A percentile compares a stretch with the other conserved stretches of the same genome.
Evolutionary conservation across 2,329 filamentous ascomycete species (phyloP).

Genomic region (Aureobasidium sp.): DNA sequence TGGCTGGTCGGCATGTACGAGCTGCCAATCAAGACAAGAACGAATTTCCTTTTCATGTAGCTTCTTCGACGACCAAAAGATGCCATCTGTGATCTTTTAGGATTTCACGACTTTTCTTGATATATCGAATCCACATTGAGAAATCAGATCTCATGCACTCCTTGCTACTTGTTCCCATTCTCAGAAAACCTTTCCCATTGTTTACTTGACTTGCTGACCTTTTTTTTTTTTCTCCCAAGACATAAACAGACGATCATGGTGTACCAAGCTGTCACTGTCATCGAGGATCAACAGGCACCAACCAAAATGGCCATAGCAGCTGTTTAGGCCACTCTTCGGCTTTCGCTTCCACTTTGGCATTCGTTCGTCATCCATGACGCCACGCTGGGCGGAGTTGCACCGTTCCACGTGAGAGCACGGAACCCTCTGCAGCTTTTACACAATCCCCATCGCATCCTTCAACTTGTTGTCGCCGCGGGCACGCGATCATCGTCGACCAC

Average conservation of each 20-base stretch:
- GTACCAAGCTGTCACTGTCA: not conserved
- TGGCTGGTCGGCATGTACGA: not conserved
- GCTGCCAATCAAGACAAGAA: not conserved
- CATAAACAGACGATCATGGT: not conserved
- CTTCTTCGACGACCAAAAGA: slow-evolving; percentile 8
- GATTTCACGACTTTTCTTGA: slow-evolving; percentile 6
- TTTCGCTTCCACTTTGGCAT: not conserved
- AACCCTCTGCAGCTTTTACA: not conserved
- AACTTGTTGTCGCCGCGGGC: not conserved
- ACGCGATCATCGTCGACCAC: not conserved
- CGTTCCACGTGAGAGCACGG: not conserved
- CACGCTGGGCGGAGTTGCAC: not conserved
- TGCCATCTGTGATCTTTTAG: slow-evolving; percentile 7
- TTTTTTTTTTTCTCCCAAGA: not conserved
- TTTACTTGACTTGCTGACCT: not conserved
- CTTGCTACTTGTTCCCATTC: not conserved
- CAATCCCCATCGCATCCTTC: not conserved
- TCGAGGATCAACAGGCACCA: not conserved
- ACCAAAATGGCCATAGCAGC: not conserved
- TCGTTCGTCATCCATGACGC: slow-evolving; percentile 7
- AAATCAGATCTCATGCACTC: not conserved
- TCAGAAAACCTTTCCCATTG: not conserved
- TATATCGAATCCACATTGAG: not conserved
- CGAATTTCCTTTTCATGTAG: slow-evolving; percentile 5
- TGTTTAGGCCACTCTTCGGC: not conserved